phyloP scores from a whole-genome alignment of 805 yeast species.

The Wickerhamiella cacticola region DNA sequence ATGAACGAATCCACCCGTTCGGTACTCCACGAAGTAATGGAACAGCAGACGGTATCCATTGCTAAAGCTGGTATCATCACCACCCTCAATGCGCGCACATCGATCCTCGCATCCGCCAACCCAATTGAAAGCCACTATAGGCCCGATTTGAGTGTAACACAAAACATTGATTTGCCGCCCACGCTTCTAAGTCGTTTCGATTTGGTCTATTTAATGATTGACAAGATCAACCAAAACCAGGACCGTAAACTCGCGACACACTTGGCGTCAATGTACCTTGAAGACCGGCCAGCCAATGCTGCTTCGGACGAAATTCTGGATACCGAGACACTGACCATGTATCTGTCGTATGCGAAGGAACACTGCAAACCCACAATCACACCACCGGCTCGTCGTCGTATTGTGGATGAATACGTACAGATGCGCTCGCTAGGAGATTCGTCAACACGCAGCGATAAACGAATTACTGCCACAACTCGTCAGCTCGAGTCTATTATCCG shows the following conservation, averaged over 20 bases:
- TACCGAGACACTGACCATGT: slow-evolving; percentile 73
- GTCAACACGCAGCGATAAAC: slow-evolving; percentile 65
- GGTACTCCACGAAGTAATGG: slow-evolving; percentile 97
- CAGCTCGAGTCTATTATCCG: slow-evolving; percentile 94
- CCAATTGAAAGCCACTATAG: slow-evolving; percentile 94
- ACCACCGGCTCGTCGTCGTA: slow-evolving; percentile 65
- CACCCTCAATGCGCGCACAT: slow-evolving; percentile 90
- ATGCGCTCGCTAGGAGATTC: slow-evolving; percentile 95
- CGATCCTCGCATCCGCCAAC: slow-evolving; percentile 91
- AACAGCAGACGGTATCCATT: slow-evolving; percentile 94
- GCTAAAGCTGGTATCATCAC: slow-evolving; percentile 98
- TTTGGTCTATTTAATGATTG: slow-evolving; percentile 80
- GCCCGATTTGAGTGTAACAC: slow-evolving; percentile 88
- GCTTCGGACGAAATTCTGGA: slow-evolving; percentile 61
- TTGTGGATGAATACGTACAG: slow-evolving; percentile 78
- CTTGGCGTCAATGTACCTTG: slow-evolving; percentile 81
- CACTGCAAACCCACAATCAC: slow-evolving; percentile 69
- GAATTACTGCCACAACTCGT: slow-evolving; percentile 96
- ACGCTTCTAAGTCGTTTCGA: slow-evolving; percentile 92
- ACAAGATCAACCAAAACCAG: slow-evolving; percentile 73
- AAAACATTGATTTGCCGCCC: slow-evolving; percentile 93
- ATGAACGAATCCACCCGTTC: slow-evolving; percentile 92
- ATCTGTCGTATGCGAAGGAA: slow-evolving; percentile 91
- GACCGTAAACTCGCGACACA: slow-evolving; percentile 86
- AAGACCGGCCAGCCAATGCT: slow-evolving; percentile 69